Evolutionary conservation across 495 filamentous ascomycete species (phyloP).

Genomic region (Podospora anserina): DNA sequence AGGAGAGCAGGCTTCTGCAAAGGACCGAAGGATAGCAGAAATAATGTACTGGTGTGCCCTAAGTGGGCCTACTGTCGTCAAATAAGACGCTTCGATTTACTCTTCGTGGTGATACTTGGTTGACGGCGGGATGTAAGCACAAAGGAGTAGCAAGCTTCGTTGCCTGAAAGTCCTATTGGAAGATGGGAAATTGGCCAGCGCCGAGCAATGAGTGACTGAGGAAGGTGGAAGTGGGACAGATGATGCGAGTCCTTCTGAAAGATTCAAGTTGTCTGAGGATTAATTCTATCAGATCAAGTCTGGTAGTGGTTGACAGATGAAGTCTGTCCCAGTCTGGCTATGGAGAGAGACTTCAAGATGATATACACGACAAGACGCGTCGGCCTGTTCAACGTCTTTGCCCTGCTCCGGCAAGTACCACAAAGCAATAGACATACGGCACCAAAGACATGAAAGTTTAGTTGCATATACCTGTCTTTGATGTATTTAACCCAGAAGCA

Average conservation of each 20-base stretch:
- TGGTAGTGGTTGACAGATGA: not conserved
- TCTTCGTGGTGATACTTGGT: not conserved
- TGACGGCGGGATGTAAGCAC: not conserved
- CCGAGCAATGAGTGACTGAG: not conserved
- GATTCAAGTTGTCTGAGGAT: not conserved
- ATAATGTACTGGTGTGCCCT: not conserved
- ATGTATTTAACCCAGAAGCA: not conserved
- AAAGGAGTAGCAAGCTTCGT: not conserved
- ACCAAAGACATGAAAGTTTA: not conserved
- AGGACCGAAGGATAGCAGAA: not conserved
- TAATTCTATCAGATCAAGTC: not conserved
- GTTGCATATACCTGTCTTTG: not conserved
- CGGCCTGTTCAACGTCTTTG: not conserved
- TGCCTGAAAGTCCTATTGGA: not conserved
- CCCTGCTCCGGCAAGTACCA: not conserved
- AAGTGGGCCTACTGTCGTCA: not conserved
- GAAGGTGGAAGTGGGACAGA: not conserved
- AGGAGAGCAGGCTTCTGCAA: not conserved
- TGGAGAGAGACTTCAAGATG: not conserved
- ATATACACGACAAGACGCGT: not conserved
- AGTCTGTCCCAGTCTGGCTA: constrained; percentile 2
- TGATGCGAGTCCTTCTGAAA: not conserved
- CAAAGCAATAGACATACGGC: not conserved
- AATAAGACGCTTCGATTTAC: not conserved
- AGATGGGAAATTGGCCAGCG: not conserved